Evolutionary conservation across 345 rosid species (phyloP).

Genomic region (Populus tremula): DNA sequence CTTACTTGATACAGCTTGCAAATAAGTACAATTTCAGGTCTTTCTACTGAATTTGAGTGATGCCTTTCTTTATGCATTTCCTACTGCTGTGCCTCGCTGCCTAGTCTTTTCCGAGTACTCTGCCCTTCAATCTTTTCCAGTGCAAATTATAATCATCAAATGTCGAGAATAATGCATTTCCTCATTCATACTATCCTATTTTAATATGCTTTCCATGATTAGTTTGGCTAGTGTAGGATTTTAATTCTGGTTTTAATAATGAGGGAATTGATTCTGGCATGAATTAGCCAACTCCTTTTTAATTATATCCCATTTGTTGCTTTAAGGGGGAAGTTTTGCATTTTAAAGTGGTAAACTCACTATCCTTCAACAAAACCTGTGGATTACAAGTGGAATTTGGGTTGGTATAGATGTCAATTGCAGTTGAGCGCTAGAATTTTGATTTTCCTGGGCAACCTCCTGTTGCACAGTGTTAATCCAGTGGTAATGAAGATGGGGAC

Average conservation of each 20-base stretch:
- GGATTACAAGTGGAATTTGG: neutral
- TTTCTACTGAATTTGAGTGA: too few species aligned
- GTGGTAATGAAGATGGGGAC: conserved; percentile 43
- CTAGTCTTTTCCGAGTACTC: too few species aligned
- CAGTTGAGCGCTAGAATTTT: neutral
- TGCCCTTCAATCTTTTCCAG: too few species aligned
- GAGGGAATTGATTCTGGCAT: neutral
- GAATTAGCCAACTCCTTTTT: neutral
- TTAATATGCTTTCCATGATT: too few species aligned
- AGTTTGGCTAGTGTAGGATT: neutral
- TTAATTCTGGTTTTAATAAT: neutral
- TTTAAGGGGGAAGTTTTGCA: neutral
- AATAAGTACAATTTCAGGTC: too few species aligned
- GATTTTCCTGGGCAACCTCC: neutral
- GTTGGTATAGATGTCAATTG: neutral
- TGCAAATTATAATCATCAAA: too few species aligned
- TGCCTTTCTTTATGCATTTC: too few species aligned
- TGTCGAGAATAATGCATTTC: too few species aligned
- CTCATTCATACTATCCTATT: too few species aligned
- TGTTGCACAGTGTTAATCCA: conserved; percentile 7
- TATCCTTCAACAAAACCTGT: neutral
- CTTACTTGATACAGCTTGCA: too few species aligned
- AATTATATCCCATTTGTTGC: neutral
- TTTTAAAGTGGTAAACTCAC: neutral
- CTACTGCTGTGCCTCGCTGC: too few species aligned